Evolutionary conservation across 805 yeast genomes (phyloP).

Genomic region (Metschnikowia hibisci): DNA sequence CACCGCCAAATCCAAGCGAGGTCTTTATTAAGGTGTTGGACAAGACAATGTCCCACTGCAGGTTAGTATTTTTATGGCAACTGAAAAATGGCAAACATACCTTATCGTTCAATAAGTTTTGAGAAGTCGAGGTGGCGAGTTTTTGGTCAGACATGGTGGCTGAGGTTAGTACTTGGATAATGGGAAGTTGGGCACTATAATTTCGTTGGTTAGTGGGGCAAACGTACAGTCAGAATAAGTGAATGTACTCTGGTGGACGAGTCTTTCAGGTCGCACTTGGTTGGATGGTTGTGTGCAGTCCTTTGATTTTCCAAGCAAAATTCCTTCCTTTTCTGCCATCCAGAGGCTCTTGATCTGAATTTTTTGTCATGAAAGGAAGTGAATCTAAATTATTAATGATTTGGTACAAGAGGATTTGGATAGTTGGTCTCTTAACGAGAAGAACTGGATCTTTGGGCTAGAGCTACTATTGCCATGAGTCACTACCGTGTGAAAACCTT

Average conservation of each 20-base stretch:
- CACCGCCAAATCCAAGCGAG: constrained; percentile 94
- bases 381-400: no score
- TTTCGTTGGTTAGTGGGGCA: not conserved
- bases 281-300: constrained; percentile 11
- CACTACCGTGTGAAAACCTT: no score
- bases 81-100: constrained; percentile 20
- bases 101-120: constrained; percentile 59
- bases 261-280: constrained; percentile 13
- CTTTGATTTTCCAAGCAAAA: not conserved
- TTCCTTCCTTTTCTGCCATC: not conserved
- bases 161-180: constrained; percentile 2
- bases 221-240: constrained; percentile 3
- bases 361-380: no score
- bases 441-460: no score
- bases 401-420: no score
- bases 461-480: no score
- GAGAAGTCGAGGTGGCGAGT: constrained; percentile 39
- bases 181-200: not conserved
- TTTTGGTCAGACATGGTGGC: constrained; percentile 30
- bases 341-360: not conserved
- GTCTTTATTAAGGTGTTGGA: constrained; percentile 93
- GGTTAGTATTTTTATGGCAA: constrained; percentile 14
- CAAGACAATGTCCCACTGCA: constrained; percentile 86
- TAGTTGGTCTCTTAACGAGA: no score
- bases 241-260: constrained; percentile 1